These are phyloP conservation scores for Globisporangium lucens DNA, from an alignment of 352 stramenopile species.

Conservation along the genomic window DNA sequence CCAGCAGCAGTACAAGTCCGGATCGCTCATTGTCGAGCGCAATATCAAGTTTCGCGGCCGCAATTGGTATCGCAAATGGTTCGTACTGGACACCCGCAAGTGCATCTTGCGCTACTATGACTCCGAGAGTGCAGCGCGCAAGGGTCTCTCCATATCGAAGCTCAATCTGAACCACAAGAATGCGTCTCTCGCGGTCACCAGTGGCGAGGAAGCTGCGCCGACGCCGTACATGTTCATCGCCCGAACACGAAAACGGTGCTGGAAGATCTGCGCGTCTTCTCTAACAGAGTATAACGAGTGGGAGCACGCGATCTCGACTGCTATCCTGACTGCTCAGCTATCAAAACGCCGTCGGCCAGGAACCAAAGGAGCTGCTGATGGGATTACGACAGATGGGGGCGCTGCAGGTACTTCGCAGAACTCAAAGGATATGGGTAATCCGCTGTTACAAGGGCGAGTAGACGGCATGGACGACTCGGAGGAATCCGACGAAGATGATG, in stretches of 20 bases:
- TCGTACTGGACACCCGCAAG: slow-evolving; percentile 62
- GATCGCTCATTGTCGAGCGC: slow-evolving; percentile 65
- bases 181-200: slow-evolving; percentile 60
- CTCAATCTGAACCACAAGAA: slow-evolving; percentile 66
- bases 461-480: slow-evolving; percentile 18
- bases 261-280: slow-evolving; percentile 64
- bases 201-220: slow-evolving; percentile 52
- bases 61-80: slow-evolving; percentile 84
- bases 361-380: slow-evolving; percentile 25
- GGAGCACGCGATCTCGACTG: slow-evolving; percentile 74
- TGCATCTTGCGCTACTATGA: slow-evolving; percentile 74
- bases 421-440: slow-evolving; percentile 5
- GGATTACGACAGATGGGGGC: background rate
- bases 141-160: slow-evolving; percentile 57
- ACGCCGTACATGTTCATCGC: slow-evolving; percentile 71
- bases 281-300: slow-evolving; percentile 59
- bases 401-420: background rate
- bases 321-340: slow-evolving; percentile 54
- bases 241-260: slow-evolving; percentile 58
- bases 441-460: slow-evolving; percentile 2
- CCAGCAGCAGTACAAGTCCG: slow-evolving; percentile 37
- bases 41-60: slow-evolving; percentile 66
- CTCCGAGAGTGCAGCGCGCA: slow-evolving; percentile 50
- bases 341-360: slow-evolving; percentile 32
- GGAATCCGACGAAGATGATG: slow-evolving; percentile 41